Percentiles rank a stretch among this genome's conserved stretches.
These are phyloP conservation scores for Geotrichum ghanense DNA, from an alignment of 805 yeast species.

Conservation along the genomic window DNA sequence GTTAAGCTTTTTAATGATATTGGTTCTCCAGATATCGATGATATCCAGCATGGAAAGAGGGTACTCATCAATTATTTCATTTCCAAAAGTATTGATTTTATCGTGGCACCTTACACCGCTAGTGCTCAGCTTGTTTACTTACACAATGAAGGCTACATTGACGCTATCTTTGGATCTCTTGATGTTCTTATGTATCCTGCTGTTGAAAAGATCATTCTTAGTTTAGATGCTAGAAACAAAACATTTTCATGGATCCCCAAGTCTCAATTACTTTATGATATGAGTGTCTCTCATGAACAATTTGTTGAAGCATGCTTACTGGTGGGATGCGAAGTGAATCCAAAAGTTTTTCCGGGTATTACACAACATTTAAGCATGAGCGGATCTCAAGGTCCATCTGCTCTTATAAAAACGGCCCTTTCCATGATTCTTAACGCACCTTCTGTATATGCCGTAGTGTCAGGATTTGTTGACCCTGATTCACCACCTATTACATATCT, in stretches of 20 bases:
- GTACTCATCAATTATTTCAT: conserved; percentile 49
- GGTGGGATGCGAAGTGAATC: conserved; percentile 70
- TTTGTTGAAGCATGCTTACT: conserved; percentile 66
- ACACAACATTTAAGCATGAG: conserved; percentile 16
- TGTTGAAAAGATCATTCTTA: conserved; percentile 60
- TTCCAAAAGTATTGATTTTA: conserved; percentile 45
- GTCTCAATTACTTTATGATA: conserved; percentile 43
- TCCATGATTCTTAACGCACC: conserved; percentile 20
- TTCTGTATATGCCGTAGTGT: conserved; percentile 21
- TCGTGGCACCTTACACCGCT: conserved; percentile 75
- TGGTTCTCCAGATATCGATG: conserved; percentile 6
- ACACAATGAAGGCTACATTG: conserved; percentile 40
- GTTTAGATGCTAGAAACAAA: conserved; percentile 54
- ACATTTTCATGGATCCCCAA: conserved; percentile 61
- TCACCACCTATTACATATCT: conserved; percentile 21
- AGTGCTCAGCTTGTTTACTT: conserved; percentile 72
- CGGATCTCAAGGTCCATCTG: conserved; percentile 10
- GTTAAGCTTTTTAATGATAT: conserved; percentile 20
- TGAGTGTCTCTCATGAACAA: conserved; percentile 49
- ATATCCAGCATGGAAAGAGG: conserved; percentile 15
- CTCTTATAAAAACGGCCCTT: conserved; percentile 17
- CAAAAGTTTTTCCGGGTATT: conserved; percentile 42
- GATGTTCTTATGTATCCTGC: conserved; percentile 55
- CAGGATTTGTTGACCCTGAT: conserved; percentile 15
- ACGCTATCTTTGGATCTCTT: conserved; percentile 75